Conservation (phyloP, 345 rosid genomes). For the Lepidium africanum region DNA sequence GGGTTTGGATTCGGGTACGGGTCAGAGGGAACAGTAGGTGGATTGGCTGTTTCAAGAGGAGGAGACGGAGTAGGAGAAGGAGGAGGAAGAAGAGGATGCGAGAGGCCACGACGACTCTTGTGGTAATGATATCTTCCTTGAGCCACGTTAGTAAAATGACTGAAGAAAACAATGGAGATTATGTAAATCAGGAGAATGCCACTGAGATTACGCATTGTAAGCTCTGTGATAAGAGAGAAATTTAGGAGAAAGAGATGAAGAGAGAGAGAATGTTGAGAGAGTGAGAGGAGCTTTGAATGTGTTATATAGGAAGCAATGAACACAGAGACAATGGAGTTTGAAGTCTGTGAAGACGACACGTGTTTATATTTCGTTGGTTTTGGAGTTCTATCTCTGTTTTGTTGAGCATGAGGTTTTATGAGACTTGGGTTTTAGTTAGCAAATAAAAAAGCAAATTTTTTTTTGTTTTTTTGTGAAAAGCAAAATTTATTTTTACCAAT, state of each 20-base stretch:
- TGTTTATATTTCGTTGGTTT: slow-evolving; percentile 34
- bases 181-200: slow-evolving; percentile 22
- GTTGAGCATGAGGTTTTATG: slow-evolving; percentile 1
- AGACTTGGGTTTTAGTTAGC: background rate
- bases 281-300: slow-evolving; percentile 2
- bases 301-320: slow-evolving; percentile 30
- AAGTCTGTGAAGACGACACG: slow-evolving; percentile 31
- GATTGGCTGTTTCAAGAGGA: slow-evolving; percentile 13
- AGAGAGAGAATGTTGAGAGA: background rate
- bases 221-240: background rate
- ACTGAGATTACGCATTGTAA: slow-evolving; percentile 10
- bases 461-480: too few relatives aligned
- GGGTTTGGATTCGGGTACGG: slow-evolving; percentile 45
- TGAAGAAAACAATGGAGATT: background rate
- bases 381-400: slow-evolving; percentile 19
- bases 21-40: slow-evolving; percentile 50
- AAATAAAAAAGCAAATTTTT: too few relatives aligned
- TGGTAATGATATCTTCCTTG: slow-evolving; percentile 63
- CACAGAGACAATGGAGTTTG: background rate
- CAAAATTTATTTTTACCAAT: too few relatives aligned
- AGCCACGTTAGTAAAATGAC: slow-evolving; percentile 21
- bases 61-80: background rate
- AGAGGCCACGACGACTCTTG: slow-evolving; percentile 36
- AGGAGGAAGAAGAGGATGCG: slow-evolving; percentile 20
- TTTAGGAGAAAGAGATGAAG: background rate